Evolutionary conservation across 371 early-diverging fungal species (phyloP).

Genomic region (Mortierella sp.): DNA sequence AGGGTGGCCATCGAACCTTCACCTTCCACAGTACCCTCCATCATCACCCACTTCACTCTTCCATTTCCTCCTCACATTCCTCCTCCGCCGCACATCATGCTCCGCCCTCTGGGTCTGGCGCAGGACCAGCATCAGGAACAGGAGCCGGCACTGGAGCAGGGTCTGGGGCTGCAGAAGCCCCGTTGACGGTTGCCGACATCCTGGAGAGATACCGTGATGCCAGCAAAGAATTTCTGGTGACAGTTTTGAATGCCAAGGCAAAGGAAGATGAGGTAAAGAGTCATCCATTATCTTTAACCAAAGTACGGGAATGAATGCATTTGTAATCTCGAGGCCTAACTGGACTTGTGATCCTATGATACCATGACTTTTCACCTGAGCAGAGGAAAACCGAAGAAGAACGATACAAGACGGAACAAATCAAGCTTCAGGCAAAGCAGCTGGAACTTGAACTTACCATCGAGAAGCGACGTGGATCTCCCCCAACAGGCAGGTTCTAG

Average conservation of each 20-base stretch:
- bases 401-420: slow-evolving; percentile 52
- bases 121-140: not conserved
- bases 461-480: slow-evolving; percentile 45
- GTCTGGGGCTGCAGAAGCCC: not conserved
- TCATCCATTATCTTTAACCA: not conserved
- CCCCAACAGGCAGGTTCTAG: slow-evolving; percentile 30
- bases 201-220: slow-evolving; percentile 51
- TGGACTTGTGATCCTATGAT: not conserved
- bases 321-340: not conserved
- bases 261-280: slow-evolving; percentile 47
- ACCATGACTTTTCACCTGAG: not conserved
- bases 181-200: slow-evolving; percentile 38
- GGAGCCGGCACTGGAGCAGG: not conserved
- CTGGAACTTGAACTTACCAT: slow-evolving; percentile 49
- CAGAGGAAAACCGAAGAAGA: slow-evolving; percentile 56
- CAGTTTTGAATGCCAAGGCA: slow-evolving; percentile 46
- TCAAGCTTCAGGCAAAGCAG: slow-evolving; percentile 54
- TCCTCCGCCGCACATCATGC: slow-evolving; percentile 9
- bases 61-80: slow-evolving; percentile 5
- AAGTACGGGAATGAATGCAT: not conserved
- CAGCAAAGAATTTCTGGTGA: slow-evolving; percentile 41
- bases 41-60: slow-evolving; percentile 19
- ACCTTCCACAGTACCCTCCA: slow-evolving; percentile 25
- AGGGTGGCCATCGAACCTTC: slow-evolving; percentile 40
- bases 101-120: not conserved